These are phyloP conservation scores for Boehmeria nivea DNA, from an alignment of 306 rosid genomes.

Conservation along the genomic window DNA sequence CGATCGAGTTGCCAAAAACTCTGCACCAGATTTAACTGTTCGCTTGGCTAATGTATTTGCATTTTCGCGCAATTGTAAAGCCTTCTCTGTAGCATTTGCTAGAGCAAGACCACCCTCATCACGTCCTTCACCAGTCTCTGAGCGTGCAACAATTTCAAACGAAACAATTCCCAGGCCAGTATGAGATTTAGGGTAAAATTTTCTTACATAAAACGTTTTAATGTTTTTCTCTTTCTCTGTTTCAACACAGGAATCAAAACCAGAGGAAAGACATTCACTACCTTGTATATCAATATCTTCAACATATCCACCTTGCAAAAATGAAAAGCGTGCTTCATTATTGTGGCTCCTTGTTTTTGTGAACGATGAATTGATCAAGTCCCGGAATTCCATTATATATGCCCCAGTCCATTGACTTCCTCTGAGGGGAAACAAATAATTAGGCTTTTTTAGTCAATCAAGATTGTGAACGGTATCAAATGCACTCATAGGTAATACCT, in stretches of 20 bases:
- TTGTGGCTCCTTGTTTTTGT: constrained; percentile 31
- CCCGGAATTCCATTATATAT: constrained; percentile 62
- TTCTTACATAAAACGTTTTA: too few relatives aligned
- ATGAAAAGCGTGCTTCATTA: constrained; percentile 79
- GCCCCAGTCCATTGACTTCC: constrained; percentile 93
- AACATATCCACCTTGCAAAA: constrained; percentile 74
- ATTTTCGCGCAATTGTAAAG: constrained; percentile 58
- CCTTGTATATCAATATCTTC: constrained; percentile 68
- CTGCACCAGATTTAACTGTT: constrained; percentile 65
- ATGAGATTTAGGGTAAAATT: neutral
- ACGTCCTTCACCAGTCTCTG: constrained; percentile 52
- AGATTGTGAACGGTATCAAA: neutral
- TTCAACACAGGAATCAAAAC: neutral
- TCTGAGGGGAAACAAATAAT: constrained; percentile 25
- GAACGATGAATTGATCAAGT: constrained; percentile 46
- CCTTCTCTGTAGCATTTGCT: constrained; percentile 60
- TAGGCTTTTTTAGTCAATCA: neutral
- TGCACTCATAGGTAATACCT: constrained; percentile 38
- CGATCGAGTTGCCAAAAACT: constrained; percentile 60
- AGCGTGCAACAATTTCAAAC: constrained; percentile 5
- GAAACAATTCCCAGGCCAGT: neutral
- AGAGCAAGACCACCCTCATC: constrained; percentile 46
- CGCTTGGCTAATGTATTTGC: constrained; percentile 42
- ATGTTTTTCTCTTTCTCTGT: too few relatives aligned
- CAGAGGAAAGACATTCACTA: constrained; percentile 24